A percentile compares a stretch with the other conserved stretches of the same genome.
Conservation (phyloP, 139 green algal species). For the Chlamydomonas asymmetrica region DNA sequence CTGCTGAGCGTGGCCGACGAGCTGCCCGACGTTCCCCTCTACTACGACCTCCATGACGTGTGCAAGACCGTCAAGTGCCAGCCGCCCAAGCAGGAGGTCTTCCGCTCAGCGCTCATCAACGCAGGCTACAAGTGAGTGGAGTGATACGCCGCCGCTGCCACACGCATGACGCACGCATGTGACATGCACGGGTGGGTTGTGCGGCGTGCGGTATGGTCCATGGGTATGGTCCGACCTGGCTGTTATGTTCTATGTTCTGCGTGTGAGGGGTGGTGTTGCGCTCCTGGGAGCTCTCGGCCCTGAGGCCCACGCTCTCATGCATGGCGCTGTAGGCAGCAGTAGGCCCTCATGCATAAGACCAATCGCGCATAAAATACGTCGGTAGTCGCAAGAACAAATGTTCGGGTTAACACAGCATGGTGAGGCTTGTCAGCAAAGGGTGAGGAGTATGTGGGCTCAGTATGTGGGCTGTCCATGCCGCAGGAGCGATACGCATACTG, state of each 20-base stretch:
- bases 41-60: conserved; percentile 37
- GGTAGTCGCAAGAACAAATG: too few species aligned
- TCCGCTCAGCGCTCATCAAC: conserved; percentile 91
- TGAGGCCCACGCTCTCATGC: neutral
- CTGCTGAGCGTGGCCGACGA: conserved; percentile 80
- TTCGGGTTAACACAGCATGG: too few species aligned
- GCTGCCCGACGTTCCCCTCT: conserved; percentile 84
- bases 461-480: too few species aligned
- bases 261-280: neutral
- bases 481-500: too few species aligned
- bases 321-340: neutral
- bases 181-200: too few species aligned
- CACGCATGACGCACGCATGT: neutral
- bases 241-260: neutral
- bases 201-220: neutral
- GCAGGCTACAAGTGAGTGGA: conserved; percentile 61
- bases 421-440: too few species aligned
- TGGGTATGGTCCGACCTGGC: neutral
- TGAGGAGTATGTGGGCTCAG: too few species aligned
- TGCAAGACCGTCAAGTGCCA: conserved; percentile 51
- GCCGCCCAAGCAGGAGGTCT: conserved; percentile 60
- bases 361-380: too few species aligned
- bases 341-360: neutral
- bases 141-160: neutral
- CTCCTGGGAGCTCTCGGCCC: neutral